Base-by-base conservation (phyloP, 352 stramenopile genomes). In the Phytophthora aleatoria region DNA sequence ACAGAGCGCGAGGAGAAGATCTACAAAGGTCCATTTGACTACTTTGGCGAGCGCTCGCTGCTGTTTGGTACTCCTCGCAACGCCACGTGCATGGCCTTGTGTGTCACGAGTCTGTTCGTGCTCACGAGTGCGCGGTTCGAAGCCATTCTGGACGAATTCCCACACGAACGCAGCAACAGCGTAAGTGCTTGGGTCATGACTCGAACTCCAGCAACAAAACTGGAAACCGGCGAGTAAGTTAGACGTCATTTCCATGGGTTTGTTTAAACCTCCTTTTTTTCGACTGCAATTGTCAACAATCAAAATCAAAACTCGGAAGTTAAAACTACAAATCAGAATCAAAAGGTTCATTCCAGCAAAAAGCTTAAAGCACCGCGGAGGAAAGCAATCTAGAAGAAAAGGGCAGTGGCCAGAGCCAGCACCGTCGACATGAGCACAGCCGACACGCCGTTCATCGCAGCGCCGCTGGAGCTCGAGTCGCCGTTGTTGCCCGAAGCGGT, bases 11-110 rank as follows among this genome's bases (percentile, higher is more conserved):
- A 78, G 52, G 67, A 84, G 58, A 87, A 85, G 67, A 83, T 89
- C 56, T 76, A 91, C 56, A 91, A 91, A 53, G 82, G 80, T 2
- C 76, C 80, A 43, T 90, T 86, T 61, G 84, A 92, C 63, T 90
- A 85, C 64, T 91, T 92, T 52, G 84, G 84, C 38, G 84, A 92
- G 69, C 77, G 76, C 41, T 91, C 80, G 38, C 67, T 92, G 53
- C 71, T 92, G 9, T 89, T 90, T 43, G 83, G 81, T 26, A 91
- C 79, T 12, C 82, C 84, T 12, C 79, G 82, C 26, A 89, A 81
- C 47, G 82, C 79, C 45, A 91, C 80, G 48, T 91, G 82, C 57
- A 67, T 85, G 36, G 80, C 84, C 26, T 59, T 90, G 4, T 91
- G 82, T 48, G 77, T 89, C n/a, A 91, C 80, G 41, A 86, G 78